Conservation (phyloP, 2,329 filamentous ascomycete genomes). For the Phaeosphaeria sp. region DNA sequence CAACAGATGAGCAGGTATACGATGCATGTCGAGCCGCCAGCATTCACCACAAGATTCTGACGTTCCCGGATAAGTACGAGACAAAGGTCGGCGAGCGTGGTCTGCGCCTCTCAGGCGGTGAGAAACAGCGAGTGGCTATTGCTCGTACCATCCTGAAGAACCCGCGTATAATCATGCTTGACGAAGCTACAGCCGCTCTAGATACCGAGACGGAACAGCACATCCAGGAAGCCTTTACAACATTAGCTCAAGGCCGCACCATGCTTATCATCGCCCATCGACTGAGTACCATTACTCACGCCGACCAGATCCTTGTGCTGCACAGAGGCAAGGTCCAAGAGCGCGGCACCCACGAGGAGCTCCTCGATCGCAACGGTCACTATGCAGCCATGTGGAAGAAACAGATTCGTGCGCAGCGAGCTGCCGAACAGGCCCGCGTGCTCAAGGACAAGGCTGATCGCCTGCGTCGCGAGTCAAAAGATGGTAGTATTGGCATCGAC, state of each 20-base stretch:
- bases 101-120: slow-evolving; percentile 83
- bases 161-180: slow-evolving; percentile 88
- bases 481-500: slow-evolving; percentile 42
- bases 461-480: slow-evolving; percentile 57
- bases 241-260: slow-evolving; percentile 83
- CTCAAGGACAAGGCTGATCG: slow-evolving; percentile 59
- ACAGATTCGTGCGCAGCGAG: slow-evolving; percentile 58
- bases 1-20: slow-evolving; percentile 81
- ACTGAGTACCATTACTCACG: slow-evolving; percentile 62
- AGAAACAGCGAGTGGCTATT: slow-evolving; percentile 93
- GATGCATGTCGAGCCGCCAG: slow-evolving; percentile 84
- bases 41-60: slow-evolving; percentile 90
- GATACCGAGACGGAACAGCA: slow-evolving; percentile 93
- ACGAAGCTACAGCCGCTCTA: slow-evolving; percentile 90
- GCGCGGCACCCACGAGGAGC: slow-evolving; percentile 59
- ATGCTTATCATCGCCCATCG: slow-evolving; percentile 91
- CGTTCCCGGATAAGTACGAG: slow-evolving; percentile 85
- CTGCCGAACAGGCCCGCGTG: slow-evolving; percentile 57
- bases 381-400: slow-evolving; percentile 62
- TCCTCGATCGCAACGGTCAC: slow-evolving; percentile 54
- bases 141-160: slow-evolving; percentile 92
- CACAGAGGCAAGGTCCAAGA: slow-evolving; percentile 61
- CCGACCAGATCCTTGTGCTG: slow-evolving; percentile 63
- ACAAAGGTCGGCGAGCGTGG: slow-evolving; percentile 93
- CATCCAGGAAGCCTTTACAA: slow-evolving; percentile 85